A percentile compares a stretch with the other conserved stretches of the same genome.
These are phyloP conservation scores for Pythium phragmiticola DNA, from an alignment of 352 stramenopile genomes.

Conservation along the genomic window DNA sequence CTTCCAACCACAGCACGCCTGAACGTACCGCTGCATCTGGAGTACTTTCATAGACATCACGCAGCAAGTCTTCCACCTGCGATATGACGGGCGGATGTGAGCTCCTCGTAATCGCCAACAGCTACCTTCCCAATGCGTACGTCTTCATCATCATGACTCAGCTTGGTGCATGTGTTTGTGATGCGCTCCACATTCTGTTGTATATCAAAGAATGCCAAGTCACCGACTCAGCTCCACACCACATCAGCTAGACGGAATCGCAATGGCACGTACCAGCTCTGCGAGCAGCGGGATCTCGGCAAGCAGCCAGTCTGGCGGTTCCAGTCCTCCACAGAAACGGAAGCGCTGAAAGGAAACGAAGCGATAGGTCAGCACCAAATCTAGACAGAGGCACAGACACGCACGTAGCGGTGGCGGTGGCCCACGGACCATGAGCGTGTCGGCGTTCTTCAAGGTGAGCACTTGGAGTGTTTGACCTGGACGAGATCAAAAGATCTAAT, in stretches of 20 bases:
- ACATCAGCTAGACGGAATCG: neutral
- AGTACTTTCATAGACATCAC: neutral
- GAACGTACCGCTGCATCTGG: conserved; percentile 2
- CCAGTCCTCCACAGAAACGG: conserved; percentile 59
- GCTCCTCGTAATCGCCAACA: neutral
- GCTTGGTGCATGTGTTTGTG: neutral
- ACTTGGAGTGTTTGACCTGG: too few species aligned
- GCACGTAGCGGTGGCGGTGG: too few species aligned
- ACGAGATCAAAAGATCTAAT: too few species aligned
- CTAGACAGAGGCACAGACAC: too few species aligned
- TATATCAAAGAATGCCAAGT: neutral
- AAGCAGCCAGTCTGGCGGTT: conserved; percentile 65
- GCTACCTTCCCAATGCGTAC: neutral
- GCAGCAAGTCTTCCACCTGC: neutral
- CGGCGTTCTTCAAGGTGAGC: too few species aligned
- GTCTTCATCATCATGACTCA: neutral
- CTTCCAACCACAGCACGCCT: neutral
- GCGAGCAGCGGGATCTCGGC: conserved; percentile 42
- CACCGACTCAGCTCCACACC: neutral
- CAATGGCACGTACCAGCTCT: neutral
- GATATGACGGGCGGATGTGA: neutral
- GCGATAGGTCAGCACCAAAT: neutral
- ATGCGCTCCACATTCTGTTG: neutral
- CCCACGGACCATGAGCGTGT: too few species aligned
- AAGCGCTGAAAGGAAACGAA: conserved; percentile 29